These are phyloP conservation scores for Pythium dissimile DNA, from an alignment of 352 stramenopile species.

Conservation along the genomic window DNA sequence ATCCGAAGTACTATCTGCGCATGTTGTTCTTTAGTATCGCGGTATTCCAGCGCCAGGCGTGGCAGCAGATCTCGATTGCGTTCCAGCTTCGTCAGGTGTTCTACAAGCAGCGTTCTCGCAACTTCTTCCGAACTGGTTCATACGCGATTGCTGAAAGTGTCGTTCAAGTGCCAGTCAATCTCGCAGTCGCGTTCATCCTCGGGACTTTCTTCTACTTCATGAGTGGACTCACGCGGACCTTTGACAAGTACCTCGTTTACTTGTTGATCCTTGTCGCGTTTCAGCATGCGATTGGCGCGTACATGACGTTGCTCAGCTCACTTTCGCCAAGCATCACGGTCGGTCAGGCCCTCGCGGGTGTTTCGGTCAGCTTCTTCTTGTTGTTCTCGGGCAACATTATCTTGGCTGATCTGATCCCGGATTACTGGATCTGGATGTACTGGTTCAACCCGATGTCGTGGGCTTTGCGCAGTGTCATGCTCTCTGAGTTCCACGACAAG, in stretches of 20 bases:
- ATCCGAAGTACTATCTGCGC: constrained; percentile 54
- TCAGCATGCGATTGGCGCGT: constrained; percentile 61
- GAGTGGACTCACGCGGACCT: constrained; percentile 63
- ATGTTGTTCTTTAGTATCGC: constrained; percentile 73
- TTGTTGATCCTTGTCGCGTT: constrained; percentile 74
- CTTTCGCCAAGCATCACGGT: constrained; percentile 54
- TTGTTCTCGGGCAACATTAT: constrained; percentile 78
- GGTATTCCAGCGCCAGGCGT: constrained; percentile 68
- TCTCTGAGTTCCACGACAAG: constrained; percentile 53
- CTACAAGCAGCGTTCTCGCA: constrained; percentile 87
- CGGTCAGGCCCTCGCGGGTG: constrained; percentile 36
- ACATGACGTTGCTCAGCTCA: constrained; percentile 59
- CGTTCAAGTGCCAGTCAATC: constrained; percentile 56
- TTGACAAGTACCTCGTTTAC: constrained; percentile 76
- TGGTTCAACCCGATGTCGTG: constrained; percentile 67
- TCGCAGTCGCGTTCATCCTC: constrained; percentile 56
- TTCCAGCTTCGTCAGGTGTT: constrained; percentile 81
- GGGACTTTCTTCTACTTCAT: constrained; percentile 89
- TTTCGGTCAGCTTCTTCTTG: constrained; percentile 63
- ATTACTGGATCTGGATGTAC: constrained; percentile 81
- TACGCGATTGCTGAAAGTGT: constrained; percentile 72
- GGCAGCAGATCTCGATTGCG: constrained; percentile 67
- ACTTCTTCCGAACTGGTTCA: constrained; percentile 86
- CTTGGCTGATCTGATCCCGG: constrained; percentile 50
- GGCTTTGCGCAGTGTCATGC: constrained; percentile 49